phyloP scores from a whole-genome alignment of 371 early-diverging fungal species.

The Dentiscutata heterogama region DNA sequence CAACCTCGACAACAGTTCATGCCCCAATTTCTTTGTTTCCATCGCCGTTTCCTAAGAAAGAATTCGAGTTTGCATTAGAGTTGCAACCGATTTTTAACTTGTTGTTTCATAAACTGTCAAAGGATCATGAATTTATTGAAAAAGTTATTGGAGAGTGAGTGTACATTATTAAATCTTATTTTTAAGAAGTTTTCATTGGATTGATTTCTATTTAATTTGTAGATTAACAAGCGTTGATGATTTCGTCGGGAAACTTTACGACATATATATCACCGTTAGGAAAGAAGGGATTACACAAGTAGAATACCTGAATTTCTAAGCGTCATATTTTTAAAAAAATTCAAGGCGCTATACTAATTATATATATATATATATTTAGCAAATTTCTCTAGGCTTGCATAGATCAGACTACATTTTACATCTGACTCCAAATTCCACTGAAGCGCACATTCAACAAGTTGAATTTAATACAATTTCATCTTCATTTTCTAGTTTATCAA shows the following conservation, averaged over 20 bases:
- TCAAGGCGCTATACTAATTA: background rate
- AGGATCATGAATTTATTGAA: conserved; percentile 80
- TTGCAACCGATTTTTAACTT: conserved; percentile 87
- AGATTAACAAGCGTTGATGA: conserved; percentile 86
- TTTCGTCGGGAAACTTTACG: conserved; percentile 81
- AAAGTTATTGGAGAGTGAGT: conserved; percentile 78
- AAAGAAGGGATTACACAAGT: conserved; percentile 75
- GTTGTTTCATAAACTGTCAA: conserved; percentile 82
- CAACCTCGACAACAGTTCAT: conserved; percentile 65
- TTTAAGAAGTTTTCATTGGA: background rate
- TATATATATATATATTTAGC: conserved; percentile 52
- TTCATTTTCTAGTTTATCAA: conserved; percentile 90
- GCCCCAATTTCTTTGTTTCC: conserved; percentile 94
- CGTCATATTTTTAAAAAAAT: background rate
- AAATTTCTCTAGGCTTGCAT: conserved; percentile 84
- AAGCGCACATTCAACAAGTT: conserved; percentile 85
- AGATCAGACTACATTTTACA: conserved; percentile 97
- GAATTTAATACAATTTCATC: conserved; percentile 97
- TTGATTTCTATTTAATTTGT: conserved; percentile 35
- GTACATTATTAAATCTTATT: no score
- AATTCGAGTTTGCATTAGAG: conserved; percentile 78
- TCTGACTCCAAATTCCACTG: conserved; percentile 57
- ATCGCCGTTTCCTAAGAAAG: conserved; percentile 80
- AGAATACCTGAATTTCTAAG: conserved; percentile 5
- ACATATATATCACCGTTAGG: conserved; percentile 76